Percentiles rank a stretch among this genome's conserved stretches.
Evolutionary conservation across 495 filamentous ascomycete species (phyloP).

Genomic region (Rusavskia elegans): DNA sequence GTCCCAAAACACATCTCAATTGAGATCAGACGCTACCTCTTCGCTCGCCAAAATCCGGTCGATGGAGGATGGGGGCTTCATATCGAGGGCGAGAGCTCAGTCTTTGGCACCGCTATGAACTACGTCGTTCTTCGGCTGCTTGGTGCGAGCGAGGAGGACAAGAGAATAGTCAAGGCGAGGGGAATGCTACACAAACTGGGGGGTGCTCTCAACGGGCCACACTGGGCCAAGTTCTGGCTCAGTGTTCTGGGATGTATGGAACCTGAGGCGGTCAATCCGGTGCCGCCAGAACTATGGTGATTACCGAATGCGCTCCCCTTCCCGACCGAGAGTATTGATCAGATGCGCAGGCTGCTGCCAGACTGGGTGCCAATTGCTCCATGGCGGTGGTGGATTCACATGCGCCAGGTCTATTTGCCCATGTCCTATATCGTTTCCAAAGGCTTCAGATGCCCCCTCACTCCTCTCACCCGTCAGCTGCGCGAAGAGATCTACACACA

Average conservation of each 20-base stretch:
- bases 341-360: slow-evolving; percentile 48
- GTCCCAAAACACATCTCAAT: slow-evolving; percentile 67
- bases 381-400: slow-evolving; percentile 98
- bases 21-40: slow-evolving; percentile 89
- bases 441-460: slow-evolving; percentile 54
- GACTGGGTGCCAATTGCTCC: slow-evolving; percentile 92
- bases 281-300: slow-evolving; percentile 81
- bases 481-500: slow-evolving; percentile 75
- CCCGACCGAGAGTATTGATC: not conserved
- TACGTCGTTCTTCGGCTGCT: slow-evolving; percentile 73
- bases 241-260: slow-evolving; percentile 65
- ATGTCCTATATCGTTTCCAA: slow-evolving; percentile 85
- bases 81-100: slow-evolving; percentile 85
- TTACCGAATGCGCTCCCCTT: not conserved
- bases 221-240: slow-evolving; percentile 94
- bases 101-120: slow-evolving; percentile 81
- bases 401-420: slow-evolving; percentile 79
- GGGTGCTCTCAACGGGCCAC: slow-evolving; percentile 68
- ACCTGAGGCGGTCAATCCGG: slow-evolving; percentile 88
- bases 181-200: slow-evolving; percentile 71
- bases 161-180: slow-evolving; percentile 74
- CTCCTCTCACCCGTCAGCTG: slow-evolving; percentile 52
- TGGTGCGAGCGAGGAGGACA: slow-evolving; percentile 79
- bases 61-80: slow-evolving; percentile 97
- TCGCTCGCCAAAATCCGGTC: slow-evolving; percentile 66